Evolutionary conservation across 495 filamentous ascomycete genomes (phyloP).

Genomic region (Talaromyces stipitatus): DNA sequence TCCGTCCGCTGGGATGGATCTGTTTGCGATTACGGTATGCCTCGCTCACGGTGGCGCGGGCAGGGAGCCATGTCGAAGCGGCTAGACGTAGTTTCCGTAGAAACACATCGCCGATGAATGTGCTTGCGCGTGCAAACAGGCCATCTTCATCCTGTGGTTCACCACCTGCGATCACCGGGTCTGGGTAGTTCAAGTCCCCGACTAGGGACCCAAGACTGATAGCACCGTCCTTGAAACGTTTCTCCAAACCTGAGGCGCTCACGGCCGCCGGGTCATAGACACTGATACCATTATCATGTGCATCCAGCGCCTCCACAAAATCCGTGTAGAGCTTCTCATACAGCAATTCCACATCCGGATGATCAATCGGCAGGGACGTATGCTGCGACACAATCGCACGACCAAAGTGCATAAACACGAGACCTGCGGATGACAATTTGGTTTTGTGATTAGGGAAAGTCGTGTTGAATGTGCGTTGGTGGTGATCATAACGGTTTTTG

Average conservation of each 20-base stretch:
- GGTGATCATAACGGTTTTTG: slow-evolving; percentile 83
- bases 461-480: slow-evolving; percentile 83
- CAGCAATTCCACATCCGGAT: slow-evolving; percentile 60
- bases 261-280: slow-evolving; percentile 64
- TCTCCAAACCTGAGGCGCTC: slow-evolving; percentile 56
- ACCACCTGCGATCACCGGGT: slow-evolving; percentile 29
- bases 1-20: slow-evolving; percentile 64
- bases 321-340: slow-evolving; percentile 86
- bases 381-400: slow-evolving; percentile 66
- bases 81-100: slow-evolving; percentile 59
- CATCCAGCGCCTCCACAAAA: slow-evolving; percentile 94
- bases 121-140: slow-evolving; percentile 66
- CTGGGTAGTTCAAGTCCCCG: slow-evolving; percentile 65
- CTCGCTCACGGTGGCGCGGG: slow-evolving; percentile 63
- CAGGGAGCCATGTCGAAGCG: slow-evolving; percentile 66
- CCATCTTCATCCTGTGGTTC: slow-evolving; percentile 73
- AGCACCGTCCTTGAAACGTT: slow-evolving; percentile 71
- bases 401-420: slow-evolving; percentile 95
- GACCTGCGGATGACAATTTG: slow-evolving; percentile 85
- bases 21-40: slow-evolving; percentile 56
- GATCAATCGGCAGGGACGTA: slow-evolving; percentile 52
- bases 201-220: slow-evolving; percentile 81
- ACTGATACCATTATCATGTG: slow-evolving; percentile 91
- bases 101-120: slow-evolving; percentile 82
- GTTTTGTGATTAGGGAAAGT: slow-evolving; percentile 70